A percentile compares a stretch with the other conserved stretches of the same genome.
Conservation (phyloP, 202 grass and related monocot genomes). For the Musa balbisiana region DNA sequence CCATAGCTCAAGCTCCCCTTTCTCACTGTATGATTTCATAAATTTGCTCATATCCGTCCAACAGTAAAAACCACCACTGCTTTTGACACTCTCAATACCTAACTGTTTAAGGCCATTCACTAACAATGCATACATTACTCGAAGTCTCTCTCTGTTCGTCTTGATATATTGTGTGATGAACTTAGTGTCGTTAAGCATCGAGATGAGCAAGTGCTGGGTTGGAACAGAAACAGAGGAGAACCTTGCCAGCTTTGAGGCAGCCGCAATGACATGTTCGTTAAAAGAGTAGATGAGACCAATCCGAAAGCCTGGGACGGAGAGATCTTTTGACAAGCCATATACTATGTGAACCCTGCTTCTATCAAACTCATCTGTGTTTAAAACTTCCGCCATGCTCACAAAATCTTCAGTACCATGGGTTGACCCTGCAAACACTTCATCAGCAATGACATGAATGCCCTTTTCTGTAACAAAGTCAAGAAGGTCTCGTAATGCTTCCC, state of each 20-base stretch:
- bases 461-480: slow-evolving; percentile 14
- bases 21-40: slow-evolving; percentile 17
- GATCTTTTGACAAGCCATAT: slow-evolving; percentile 17
- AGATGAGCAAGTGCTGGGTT: slow-evolving; percentile 11
- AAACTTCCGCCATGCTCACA: slow-evolving; percentile 14
- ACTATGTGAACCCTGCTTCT: slow-evolving; percentile 17
- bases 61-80: slow-evolving; percentile 19
- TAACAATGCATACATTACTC: slow-evolving; percentile 7
- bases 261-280: slow-evolving; percentile 9
- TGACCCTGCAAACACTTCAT: slow-evolving; percentile 19
- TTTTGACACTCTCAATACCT: slow-evolving; percentile 8
- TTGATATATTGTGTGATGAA: slow-evolving; percentile 1
- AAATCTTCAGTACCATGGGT: slow-evolving; percentile 5
- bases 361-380: slow-evolving; percentile 12
- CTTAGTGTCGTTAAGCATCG: slow-evolving; percentile 12
- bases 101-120: slow-evolving; percentile 9
- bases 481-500: slow-evolving; percentile 8
- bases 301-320: slow-evolving; percentile 12
- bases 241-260: slow-evolving; percentile 7
- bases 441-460: slow-evolving; percentile 13
- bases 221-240: slow-evolving; percentile 18
- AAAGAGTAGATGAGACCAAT: slow-evolving; percentile 16
- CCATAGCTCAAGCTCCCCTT: slow-evolving; percentile 23
- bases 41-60: slow-evolving; percentile 19
- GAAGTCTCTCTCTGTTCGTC: slow-evolving; percentile 8